Evolutionary conservation across 2,329 filamentous ascomycete species (phyloP).

Genomic region (Aspergillus pseudotamarii): DNA sequence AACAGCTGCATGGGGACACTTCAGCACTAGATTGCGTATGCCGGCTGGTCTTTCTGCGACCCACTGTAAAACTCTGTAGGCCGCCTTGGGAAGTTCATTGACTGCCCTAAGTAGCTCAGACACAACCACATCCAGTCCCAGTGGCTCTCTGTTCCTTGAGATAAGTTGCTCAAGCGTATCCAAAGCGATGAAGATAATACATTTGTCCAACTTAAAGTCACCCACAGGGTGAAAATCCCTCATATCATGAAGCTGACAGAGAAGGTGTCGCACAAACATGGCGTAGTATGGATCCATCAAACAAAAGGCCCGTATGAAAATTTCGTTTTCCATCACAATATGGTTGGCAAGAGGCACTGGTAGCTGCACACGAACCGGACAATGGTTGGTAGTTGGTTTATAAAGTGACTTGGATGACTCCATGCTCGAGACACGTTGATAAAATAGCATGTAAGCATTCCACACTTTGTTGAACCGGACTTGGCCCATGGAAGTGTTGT

Average conservation of each 20-base stretch:
- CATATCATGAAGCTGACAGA: constrained; percentile 59
- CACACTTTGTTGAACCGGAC: constrained; percentile 66
- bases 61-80: constrained; percentile 64
- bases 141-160: constrained; percentile 69
- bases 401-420: constrained; percentile 55
- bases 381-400: constrained; percentile 47
- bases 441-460: constrained; percentile 98
- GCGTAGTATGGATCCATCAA: constrained; percentile 74
- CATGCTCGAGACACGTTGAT: constrained; percentile 75
- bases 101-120: constrained; percentile 56
- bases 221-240: constrained; percentile 54
- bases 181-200: constrained; percentile 46
- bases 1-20: constrained; percentile 60
- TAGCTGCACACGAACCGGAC: constrained; percentile 53
- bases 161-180: constrained; percentile 76
- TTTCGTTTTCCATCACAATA: constrained; percentile 72
- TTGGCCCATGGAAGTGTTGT: constrained; percentile 48
- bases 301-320: constrained; percentile 74
- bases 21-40: constrained; percentile 67
- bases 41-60: constrained; percentile 58
- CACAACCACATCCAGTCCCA: constrained; percentile 63
- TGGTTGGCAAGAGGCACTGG: constrained; percentile 51
- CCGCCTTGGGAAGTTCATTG: constrained; percentile 57
- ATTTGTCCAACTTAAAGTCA: constrained; percentile 49
- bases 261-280: constrained; percentile 65